Conservation (phyloP, 345 rosid genomes). For the Gossypium herbaceum region DNA sequence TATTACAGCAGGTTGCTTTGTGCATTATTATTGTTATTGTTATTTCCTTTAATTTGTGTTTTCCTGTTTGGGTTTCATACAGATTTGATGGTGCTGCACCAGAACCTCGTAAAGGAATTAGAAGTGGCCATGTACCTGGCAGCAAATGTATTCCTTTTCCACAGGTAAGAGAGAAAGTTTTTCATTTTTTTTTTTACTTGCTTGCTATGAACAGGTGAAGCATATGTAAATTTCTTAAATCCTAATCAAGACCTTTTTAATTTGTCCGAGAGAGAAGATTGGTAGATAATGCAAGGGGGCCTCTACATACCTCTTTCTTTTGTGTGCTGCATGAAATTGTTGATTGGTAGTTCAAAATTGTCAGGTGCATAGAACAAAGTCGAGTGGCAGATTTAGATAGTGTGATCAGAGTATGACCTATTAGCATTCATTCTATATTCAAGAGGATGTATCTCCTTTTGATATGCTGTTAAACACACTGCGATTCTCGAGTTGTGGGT, state of each 20-base stretch:
- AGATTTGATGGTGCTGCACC: slow-evolving; percentile 93
- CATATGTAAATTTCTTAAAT: neutral
- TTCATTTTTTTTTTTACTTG: neutral
- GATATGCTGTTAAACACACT: neutral
- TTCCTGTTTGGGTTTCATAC: slow-evolving; percentile 12
- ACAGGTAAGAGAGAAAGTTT: slow-evolving; percentile 40
- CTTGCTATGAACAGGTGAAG: neutral
- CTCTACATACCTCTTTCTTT: neutral
- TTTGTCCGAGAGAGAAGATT: neutral
- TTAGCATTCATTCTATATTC: neutral
- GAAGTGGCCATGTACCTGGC: slow-evolving; percentile 93
- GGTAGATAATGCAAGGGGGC: neutral
- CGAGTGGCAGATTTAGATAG: slow-evolving; percentile 8
- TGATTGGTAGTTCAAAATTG: neutral
- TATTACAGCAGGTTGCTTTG: neutral
- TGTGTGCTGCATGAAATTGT: neutral
- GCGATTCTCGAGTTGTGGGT: neutral
- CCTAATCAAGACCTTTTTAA: neutral
- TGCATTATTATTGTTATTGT: neutral
- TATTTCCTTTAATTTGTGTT: neutral
- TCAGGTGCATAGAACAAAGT: neutral
- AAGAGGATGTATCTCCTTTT: neutral
- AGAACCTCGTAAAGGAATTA: slow-evolving; percentile 90
- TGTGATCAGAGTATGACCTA: neutral
- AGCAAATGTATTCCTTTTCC: slow-evolving; percentile 91